Conservation (phyloP, 805 yeast genomes). For the Pichia heedii region DNA sequence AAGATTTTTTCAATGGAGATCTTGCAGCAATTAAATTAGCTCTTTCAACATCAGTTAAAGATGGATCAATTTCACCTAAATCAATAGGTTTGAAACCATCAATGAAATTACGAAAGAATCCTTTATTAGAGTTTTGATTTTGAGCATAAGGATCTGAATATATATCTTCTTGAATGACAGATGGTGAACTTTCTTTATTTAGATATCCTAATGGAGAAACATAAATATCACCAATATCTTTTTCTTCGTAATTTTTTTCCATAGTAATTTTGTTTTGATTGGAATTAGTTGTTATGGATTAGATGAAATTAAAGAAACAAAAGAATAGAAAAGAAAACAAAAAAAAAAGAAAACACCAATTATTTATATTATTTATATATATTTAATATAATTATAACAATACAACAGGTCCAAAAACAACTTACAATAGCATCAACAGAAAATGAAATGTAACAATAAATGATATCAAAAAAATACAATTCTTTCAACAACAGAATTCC, state of each 20-base stretch:
- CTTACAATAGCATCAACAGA: too few species aligned
- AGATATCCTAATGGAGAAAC: background rate
- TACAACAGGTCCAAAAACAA: too few species aligned
- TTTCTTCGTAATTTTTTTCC: background rate
- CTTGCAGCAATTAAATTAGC: conserved; percentile 39
- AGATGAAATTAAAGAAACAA: background rate
- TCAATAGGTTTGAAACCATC: conserved; percentile 26
- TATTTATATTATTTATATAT: too few species aligned
- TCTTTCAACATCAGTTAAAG: conserved; percentile 35
- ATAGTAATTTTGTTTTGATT: background rate
- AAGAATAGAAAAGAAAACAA: background rate
- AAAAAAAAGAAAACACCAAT: too few species aligned
- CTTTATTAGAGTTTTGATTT: background rate
- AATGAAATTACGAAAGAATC: conserved; percentile 17
- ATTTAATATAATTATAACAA: too few species aligned
- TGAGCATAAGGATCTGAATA: conserved; percentile 5
- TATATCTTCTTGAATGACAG: conserved; percentile 17
- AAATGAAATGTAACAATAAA: too few species aligned
- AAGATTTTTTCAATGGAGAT: conserved; percentile 41
- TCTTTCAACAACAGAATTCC: too few species aligned
- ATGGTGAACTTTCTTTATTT: conserved; percentile 18
- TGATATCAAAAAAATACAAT: too few species aligned
- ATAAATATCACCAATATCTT: background rate
- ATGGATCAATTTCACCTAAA: conserved; percentile 34
- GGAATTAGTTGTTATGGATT: background rate